phyloP scores from a whole-genome alignment of 495 filamentous ascomycete species.

The Lophiostoma macrostomum region DNA sequence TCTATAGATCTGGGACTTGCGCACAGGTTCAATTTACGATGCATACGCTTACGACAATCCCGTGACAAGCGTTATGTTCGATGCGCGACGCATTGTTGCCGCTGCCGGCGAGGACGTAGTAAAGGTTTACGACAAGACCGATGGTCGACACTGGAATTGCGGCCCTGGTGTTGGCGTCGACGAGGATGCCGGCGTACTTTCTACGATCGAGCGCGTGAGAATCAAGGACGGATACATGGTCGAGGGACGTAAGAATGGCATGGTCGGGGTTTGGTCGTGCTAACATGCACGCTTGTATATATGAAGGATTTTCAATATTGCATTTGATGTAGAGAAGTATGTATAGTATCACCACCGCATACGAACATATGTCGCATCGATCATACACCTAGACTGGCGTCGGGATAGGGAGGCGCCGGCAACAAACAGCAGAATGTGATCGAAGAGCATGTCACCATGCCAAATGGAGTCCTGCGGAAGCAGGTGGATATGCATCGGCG shows the following conservation, averaged over 20 bases:
- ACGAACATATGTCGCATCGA: too few species aligned
- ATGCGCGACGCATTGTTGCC: constrained; percentile 82
- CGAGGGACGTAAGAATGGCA: constrained; percentile 83
- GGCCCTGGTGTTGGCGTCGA: constrained; percentile 70
- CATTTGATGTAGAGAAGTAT: too few species aligned
- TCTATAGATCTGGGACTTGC: constrained; percentile 92
- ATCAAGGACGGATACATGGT: constrained; percentile 93
- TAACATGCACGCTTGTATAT: constrained; percentile 15
- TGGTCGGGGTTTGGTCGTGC: constrained; percentile 76
- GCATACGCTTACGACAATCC: constrained; percentile 94
- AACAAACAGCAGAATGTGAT: too few species aligned
- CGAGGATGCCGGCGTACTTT: constrained; percentile 57
- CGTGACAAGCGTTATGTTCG: constrained; percentile 97
- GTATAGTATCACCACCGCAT: too few species aligned
- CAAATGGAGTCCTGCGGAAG: constrained; percentile 19
- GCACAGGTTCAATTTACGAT: constrained; percentile 92
- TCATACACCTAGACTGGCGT: too few species aligned
- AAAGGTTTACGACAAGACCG: constrained; percentile 97
- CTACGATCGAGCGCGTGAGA: constrained; percentile 80
- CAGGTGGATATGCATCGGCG: not conserved
- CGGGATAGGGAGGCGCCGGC: too few species aligned
- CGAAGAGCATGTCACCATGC: constrained; percentile 2
- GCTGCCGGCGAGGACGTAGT: constrained; percentile 88
- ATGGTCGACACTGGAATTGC: constrained; percentile 95
- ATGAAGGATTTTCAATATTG: not conserved